Percentiles rank a stretch among this genome's conserved stretches.
Evolutionary conservation across 345 rosid species (phyloP).

Genomic region (Hevea brasiliensis): DNA sequence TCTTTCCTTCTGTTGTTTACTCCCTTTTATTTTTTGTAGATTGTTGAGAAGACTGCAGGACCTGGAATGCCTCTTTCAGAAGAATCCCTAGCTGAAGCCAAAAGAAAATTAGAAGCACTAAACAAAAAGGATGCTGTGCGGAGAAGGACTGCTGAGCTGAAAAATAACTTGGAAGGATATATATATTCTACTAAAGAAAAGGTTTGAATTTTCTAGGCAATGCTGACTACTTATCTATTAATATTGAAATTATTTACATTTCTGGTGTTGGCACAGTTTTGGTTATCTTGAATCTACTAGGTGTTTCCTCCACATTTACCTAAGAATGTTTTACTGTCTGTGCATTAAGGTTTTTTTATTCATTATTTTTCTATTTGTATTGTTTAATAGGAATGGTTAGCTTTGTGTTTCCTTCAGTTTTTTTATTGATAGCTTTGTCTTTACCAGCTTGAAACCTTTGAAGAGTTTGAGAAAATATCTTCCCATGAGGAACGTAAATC

Average conservation of each 20-base stretch:
- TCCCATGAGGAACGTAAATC: constrained; percentile 74
- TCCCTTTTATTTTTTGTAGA: constrained; percentile 39
- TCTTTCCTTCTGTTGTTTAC: neutral
- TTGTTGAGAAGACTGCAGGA: constrained; percentile 75
- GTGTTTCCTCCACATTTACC: neutral
- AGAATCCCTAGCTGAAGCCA: constrained; percentile 70
- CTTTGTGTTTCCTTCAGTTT: constrained; percentile 7
- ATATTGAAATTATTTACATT: neutral
- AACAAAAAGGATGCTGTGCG: constrained; percentile 88
- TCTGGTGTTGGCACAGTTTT: neutral
- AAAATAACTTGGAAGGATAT: constrained; percentile 89
- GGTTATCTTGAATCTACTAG: neutral
- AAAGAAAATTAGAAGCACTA: constrained; percentile 66
- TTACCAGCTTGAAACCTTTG: constrained; percentile 72
- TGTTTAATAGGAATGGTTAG: neutral
- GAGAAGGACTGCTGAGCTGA: constrained; percentile 88
- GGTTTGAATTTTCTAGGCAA: constrained; percentile 36
- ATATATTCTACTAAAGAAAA: constrained; percentile 95
- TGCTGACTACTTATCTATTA: neutral
- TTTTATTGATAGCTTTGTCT: constrained; percentile 2
- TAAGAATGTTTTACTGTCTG: neutral
- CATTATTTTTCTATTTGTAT: too few species aligned
- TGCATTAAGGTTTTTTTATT: neutral
- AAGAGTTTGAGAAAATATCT: constrained; percentile 69
- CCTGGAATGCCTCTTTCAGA: constrained; percentile 69